phyloP scores from a whole-genome alignment of 1,284 basidiomycete species.

The Ganoderma lucidum region DNA sequence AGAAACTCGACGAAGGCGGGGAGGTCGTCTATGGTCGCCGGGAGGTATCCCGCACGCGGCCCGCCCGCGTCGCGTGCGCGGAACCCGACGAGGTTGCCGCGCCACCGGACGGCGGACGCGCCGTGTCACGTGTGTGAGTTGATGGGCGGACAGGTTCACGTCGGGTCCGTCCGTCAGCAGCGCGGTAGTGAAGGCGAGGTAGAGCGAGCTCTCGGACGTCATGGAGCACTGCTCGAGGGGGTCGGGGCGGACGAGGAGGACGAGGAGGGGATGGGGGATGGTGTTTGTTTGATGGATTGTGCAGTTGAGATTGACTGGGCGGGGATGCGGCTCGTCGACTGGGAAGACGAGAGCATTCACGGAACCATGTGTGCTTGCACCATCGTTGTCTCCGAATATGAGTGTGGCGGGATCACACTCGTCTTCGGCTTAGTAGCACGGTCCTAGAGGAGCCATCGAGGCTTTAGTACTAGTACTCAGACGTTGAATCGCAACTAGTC shows the following conservation, averaged over 20 bases:
- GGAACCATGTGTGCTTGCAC: not conserved
- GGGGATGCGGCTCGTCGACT: not conserved
- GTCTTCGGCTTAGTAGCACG: not conserved
- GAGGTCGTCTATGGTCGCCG: not conserved
- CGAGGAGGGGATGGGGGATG: not conserved
- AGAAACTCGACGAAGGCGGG: not conserved
- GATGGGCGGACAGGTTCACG: conserved; percentile 1
- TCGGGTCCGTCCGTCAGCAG: not conserved
- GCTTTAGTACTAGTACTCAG: no score
- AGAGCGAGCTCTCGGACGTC: conserved; percentile 1
- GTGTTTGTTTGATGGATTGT: not conserved
- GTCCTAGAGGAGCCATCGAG: not conserved
- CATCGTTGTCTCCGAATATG: not conserved
- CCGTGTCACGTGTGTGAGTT: not conserved
- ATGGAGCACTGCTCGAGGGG: not conserved
- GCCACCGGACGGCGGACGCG: not conserved
- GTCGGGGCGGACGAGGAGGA: conserved; percentile 1
- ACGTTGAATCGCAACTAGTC: not conserved
- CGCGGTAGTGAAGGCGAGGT: not conserved
- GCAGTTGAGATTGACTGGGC: not conserved
- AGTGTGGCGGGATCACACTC: not conserved
- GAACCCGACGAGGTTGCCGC: not conserved
- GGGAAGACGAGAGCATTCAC: not conserved
- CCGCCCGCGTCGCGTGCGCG: not conserved
- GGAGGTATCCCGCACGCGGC: not conserved